These are phyloP conservation scores for Francoa sonchifolia DNA, from an alignment of 441 rosid genomes.

Conservation along the genomic window DNA sequence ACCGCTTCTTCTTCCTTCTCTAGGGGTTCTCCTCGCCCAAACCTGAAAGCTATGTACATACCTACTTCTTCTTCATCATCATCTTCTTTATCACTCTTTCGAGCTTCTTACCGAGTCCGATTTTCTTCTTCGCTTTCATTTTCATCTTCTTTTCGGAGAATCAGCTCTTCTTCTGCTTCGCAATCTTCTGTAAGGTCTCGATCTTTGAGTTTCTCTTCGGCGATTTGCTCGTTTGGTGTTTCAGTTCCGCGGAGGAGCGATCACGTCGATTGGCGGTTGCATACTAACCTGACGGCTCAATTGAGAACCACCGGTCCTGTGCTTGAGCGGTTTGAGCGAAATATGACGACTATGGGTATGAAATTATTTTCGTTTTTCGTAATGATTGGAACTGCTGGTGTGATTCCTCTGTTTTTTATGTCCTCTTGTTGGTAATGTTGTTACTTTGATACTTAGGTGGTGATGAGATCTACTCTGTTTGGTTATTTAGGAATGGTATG, in stretches of 20 bases:
- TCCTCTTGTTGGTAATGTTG: too few species aligned
- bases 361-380: conserved; percentile 2
- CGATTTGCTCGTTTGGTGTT: conserved; percentile 28
- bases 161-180: conserved; percentile 12
- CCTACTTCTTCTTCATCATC: conserved; percentile 22
- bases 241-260: conserved; percentile 43
- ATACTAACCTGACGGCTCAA: conserved; percentile 36
- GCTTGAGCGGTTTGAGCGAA: conserved; percentile 31
- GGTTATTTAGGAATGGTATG: too few species aligned
- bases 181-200: conserved; percentile 20
- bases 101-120: conserved; percentile 14
- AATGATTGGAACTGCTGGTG: background rate
- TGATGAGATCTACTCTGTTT: too few species aligned
- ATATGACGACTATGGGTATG: conserved; percentile 39
- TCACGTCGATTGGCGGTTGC: conserved; percentile 35
- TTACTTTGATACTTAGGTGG: too few species aligned
- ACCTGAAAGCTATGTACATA: conserved; percentile 19
- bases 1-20: background rate
- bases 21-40: too few species aligned
- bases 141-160: conserved; percentile 14
- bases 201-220: conserved; percentile 35
- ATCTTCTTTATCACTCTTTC: conserved; percentile 15
- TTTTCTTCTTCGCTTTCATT: conserved; percentile 24
- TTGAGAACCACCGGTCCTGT: conserved; percentile 24
- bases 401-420: background rate